These are phyloP conservation scores for Orychophragmus violaceus DNA, from an alignment of 345 rosid species.

Conservation along the genomic window DNA sequence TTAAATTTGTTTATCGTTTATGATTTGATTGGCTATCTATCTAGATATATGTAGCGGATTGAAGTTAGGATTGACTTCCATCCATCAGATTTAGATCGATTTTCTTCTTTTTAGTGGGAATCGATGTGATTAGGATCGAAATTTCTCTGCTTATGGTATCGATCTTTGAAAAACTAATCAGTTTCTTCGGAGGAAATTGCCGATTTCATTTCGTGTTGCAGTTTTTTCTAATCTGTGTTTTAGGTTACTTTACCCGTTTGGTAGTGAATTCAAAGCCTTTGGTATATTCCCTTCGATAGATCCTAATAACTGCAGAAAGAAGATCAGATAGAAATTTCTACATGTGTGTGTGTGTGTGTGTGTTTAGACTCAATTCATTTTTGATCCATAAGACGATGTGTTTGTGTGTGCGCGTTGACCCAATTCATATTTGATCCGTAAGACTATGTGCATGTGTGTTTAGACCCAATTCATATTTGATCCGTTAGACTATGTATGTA, in stretches of 20 bases:
- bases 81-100: slow-evolving; percentile 6
- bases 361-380: no score
- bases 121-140: background rate
- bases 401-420: background rate
- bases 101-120: background rate
- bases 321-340: background rate
- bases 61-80: background rate
- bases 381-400: background rate
- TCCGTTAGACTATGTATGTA: no score
- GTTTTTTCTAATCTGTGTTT: background rate
- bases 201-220: background rate
- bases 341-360: background rate
- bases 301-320: background rate
- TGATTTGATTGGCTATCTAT: background rate
- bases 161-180: background rate
- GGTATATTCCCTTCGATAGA: background rate
- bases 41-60: background rate
- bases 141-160: background rate
- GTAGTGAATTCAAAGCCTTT: slow-evolving; percentile 14
- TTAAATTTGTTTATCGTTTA: background rate
- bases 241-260: background rate
- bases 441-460: no score
- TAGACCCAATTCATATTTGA: background rate
- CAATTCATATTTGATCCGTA: no score
- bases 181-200: background rate